Base-by-base conservation (phyloP, 1,139 yeast species). In the Chernovozyma aurita region DNA sequence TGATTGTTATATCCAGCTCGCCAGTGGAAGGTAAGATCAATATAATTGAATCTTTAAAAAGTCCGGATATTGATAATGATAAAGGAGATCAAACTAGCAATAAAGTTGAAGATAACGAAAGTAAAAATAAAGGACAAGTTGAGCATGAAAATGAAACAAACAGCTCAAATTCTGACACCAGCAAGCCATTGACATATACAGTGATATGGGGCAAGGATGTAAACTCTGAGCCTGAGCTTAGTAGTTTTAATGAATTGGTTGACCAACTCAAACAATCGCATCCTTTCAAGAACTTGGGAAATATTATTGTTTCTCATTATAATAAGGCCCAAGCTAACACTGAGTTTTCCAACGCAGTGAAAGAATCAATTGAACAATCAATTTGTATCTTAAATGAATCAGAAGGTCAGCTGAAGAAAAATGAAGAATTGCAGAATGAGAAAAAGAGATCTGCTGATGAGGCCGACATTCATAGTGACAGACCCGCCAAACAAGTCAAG, bases 361-460 rank as follows among this genome's bases (percentile, higher is more conserved):
- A 28, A 9, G 26, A n/a, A 6, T 17, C 26, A 20, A 26, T 31
- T 15, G 29, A 27, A 15, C 6, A 25, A 27, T 15, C 27, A 27
- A 27, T 30, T 6, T 25, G 16, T 4, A 28, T 15, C 11, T 32
- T 28, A 26, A 32, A 22, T 22, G 28, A 24, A 17, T 30, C 25
- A 8, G 20, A n/a, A 24, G 13, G 12, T 18, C 17, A 6, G 18
- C 6, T 20, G 6, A 6, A 7, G 22, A 20, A 20, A 20, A 9
- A 20, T 20, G 18, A 18, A 8, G 13, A 13, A 7, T 24, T 13
- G 14, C 32, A 31, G 32, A 28, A 15, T 20, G 33, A 42, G 22
- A 39, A 37, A 33, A 43, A 37, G 37, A 32, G 42, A 38, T 31
- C 32, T 18, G 26, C 30, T 18, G 39, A 35, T 12, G 28, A 26